These are phyloP conservation scores for Aspergillus fumigatus DNA, from an alignment of 2,329 filamentous ascomycete species.

Conservation along the genomic window DNA sequence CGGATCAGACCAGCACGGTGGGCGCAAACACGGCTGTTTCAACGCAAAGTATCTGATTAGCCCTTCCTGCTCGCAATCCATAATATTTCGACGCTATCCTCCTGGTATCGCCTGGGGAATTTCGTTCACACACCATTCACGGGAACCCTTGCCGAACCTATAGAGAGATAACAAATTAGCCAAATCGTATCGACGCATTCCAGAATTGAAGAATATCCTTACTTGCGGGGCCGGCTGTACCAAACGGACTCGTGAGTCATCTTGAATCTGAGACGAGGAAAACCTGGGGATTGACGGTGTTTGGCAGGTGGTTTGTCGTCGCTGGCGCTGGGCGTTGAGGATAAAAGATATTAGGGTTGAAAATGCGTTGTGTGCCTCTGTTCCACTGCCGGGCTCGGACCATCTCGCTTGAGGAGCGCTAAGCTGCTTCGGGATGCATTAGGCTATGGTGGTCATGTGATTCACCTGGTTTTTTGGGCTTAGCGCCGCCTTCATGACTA, in stretches of 20 bases:
- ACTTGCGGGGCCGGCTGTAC: constrained; percentile 96
- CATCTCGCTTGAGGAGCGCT: constrained; percentile 30
- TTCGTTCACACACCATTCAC: constrained; percentile 70
- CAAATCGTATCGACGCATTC: constrained; percentile 7
- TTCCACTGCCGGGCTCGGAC: constrained; percentile 21
- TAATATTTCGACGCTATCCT: not conserved
- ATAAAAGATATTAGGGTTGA: constrained; percentile 25
- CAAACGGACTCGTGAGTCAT: constrained; percentile 96
- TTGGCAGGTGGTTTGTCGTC: constrained; percentile 32
- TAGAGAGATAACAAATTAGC: constrained; percentile 15
- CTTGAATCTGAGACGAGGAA: constrained; percentile 44
- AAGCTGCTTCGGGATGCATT: constrained; percentile 16
- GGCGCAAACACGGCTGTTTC: constrained; percentile 70
- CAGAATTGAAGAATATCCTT: constrained; percentile 34
- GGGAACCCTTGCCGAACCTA: constrained; percentile 79
- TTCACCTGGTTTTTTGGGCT: not conserved
- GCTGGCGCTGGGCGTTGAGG: constrained; percentile 34
- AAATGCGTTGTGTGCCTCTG: constrained; percentile 32
- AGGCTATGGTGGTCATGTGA: constrained; percentile 9
- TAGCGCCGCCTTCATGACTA: constrained; percentile 4
- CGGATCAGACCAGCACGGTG: constrained; percentile 99
- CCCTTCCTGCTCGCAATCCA: constrained; percentile 8
- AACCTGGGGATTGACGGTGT: constrained; percentile 30
- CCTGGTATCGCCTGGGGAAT: constrained; percentile 7
- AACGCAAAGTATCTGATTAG: constrained; percentile 23